A percentile compares a stretch with the other conserved stretches of the same genome.
Evolutionary conservation across 164 flowering plant genomes (phyloP).

Genomic region (Stephania japonica): DNA sequence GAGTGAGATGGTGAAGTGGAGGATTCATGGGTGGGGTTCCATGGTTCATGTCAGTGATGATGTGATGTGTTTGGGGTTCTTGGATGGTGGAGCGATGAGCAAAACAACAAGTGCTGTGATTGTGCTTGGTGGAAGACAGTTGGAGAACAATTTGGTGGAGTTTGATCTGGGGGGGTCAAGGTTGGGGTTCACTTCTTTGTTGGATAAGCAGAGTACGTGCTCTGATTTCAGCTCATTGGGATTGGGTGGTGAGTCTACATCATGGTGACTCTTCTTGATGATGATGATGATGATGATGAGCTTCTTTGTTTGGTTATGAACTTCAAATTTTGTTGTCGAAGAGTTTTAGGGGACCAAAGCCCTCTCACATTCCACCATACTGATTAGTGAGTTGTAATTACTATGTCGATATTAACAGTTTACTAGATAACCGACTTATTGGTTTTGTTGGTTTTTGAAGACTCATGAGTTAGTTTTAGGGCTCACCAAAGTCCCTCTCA

Average conservation of each 20-base stretch:
- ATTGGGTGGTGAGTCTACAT: neutral
- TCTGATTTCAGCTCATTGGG: slow-evolving; percentile 24
- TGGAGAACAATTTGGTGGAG: slow-evolving; percentile 52
- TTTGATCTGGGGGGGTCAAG: slow-evolving; percentile 42
- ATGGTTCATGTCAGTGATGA: slow-evolving; percentile 39
- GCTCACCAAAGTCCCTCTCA: no score
- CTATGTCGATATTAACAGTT: no score
- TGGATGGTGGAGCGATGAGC: slow-evolving; percentile 38
- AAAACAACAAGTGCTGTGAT: slow-evolving; percentile 24
- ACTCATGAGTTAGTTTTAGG: no score
- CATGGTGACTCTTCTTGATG: neutral
- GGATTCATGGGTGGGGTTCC: slow-evolving; percentile 40
- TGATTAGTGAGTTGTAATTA: no score
- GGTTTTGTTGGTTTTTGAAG: no score
- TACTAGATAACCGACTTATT: no score
- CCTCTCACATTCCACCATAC: no score
- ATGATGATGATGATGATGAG: no score
- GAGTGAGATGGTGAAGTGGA: slow-evolving; percentile 37
- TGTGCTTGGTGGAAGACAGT: slow-evolving; percentile 48
- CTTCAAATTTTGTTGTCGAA: no score
- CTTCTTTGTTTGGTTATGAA: no score
- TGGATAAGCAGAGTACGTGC: slow-evolving; percentile 30
- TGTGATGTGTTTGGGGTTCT: slow-evolving; percentile 47
- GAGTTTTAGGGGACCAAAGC: no score
- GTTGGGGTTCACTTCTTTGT: slow-evolving; percentile 41